These are phyloP conservation scores for Cephalotrichum gorgonifer DNA, from an alignment of 2,329 filamentous ascomycete genomes.

Conservation along the genomic window DNA sequence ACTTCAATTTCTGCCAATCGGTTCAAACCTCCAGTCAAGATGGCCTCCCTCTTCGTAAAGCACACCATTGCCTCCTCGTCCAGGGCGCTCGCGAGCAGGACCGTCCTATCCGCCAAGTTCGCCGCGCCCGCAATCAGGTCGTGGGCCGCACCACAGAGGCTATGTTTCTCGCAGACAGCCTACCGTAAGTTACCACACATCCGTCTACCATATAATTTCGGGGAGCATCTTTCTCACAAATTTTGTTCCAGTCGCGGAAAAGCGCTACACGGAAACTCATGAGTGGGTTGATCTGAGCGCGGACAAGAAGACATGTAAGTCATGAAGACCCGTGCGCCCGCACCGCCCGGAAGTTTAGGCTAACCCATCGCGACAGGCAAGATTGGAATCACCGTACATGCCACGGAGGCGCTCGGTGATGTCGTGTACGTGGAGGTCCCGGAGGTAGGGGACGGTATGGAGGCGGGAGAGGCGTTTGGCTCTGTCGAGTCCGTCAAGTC, in stretches of 20 bases:
- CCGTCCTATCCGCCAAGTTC: background rate
- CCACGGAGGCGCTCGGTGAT: constrained; percentile 74
- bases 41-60: background rate
- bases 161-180: background rate
- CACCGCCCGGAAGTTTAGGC: background rate
- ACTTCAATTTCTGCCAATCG: background rate
- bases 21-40: background rate
- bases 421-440: constrained; percentile 60
- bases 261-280: constrained; percentile 72
- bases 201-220: no score
- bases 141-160: background rate
- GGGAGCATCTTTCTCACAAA: no score
- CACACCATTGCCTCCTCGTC: background rate
- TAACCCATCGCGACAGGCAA: constrained; percentile 37
- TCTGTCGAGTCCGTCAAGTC: constrained; percentile 66
- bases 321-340: background rate
- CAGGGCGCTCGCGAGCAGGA: background rate
- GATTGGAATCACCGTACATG: constrained; percentile 72
- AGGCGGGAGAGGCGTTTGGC: constrained; percentile 66
- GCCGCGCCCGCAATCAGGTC: background rate
- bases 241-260: constrained; percentile 2
- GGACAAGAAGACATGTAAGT: constrained; percentile 49
- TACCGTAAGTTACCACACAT: no score
- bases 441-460: constrained; percentile 50
- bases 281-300: constrained; percentile 73